A percentile compares a stretch with the other conserved stretches of the same genome.
phyloP scores from a whole-genome alignment of 2,329 filamentous ascomycete genomes.

The Nemania sp. region DNA sequence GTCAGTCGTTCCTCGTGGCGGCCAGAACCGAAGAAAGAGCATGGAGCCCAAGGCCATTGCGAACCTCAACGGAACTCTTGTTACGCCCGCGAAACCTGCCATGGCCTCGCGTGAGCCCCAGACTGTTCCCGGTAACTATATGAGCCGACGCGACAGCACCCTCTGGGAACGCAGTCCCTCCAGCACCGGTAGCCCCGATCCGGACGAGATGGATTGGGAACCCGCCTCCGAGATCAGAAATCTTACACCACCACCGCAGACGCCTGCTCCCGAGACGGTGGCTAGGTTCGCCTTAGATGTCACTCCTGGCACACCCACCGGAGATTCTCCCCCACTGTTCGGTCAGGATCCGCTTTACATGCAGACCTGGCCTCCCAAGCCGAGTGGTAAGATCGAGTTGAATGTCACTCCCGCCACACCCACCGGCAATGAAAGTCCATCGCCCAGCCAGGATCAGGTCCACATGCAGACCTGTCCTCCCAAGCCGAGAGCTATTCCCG shows the following conservation, averaged over 20 bases:
- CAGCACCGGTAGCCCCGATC: constrained; percentile 38
- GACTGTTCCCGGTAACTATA: constrained; percentile 51
- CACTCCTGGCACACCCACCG: constrained; percentile 50
- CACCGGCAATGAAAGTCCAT: too few relatives aligned
- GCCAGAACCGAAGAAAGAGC: constrained; percentile 73
- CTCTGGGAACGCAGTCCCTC: constrained; percentile 60
- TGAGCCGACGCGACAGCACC: constrained; percentile 57
- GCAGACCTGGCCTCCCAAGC: constrained; percentile 60
- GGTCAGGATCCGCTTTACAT: constrained; percentile 46
- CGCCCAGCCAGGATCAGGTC: too few relatives aligned
- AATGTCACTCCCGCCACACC: too few relatives aligned
- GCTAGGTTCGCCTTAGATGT: constrained; percentile 55
- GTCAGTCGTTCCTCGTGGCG: constrained; percentile 67
- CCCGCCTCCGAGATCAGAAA: constrained; percentile 45
- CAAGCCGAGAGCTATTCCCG: too few relatives aligned
- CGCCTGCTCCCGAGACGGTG: constrained; percentile 59
- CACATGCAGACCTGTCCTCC: constrained; percentile 77
- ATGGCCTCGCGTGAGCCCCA: constrained; percentile 43
- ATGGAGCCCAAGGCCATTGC: constrained; percentile 76
- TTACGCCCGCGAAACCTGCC: constrained; percentile 44
- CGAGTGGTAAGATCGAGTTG: constrained; percentile 42
- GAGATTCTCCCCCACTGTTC: constrained; percentile 41
- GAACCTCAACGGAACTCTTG: constrained; percentile 68
- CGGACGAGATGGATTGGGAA: constrained; percentile 43
- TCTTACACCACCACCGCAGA: constrained; percentile 61